Base-by-base conservation (phyloP, 768 basidiomycete genomes). In the Flagelloscypha sp. region DNA sequence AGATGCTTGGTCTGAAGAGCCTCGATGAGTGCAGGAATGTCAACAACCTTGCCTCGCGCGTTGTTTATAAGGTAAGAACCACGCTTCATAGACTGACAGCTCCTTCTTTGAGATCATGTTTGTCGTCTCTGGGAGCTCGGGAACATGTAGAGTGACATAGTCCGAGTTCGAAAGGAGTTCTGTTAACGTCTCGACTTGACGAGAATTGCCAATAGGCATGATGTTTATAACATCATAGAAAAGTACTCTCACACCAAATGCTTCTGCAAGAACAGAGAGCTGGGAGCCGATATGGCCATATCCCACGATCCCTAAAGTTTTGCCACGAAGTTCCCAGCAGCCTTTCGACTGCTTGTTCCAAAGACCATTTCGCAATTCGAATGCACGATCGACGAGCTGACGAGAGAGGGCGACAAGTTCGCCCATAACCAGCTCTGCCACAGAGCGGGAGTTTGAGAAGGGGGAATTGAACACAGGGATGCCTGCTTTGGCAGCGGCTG, bases 311-410 rank as follows among this genome's bases (percentile, higher is more conserved):
- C 95, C 95, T 30, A 99, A 72, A 0, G 90, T 97, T 70, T 99
- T 99, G 46, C 95, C 94, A 28, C 95, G 79, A 45, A 98, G 63
- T 58, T 99, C 95, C 90, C 92, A 99, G 63, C 95, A 99, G 43
- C 80, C 79, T 55, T 95, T 97, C 47, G 90, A 94, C 52, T 97
- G 84, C 63, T 99, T 99, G 72, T 99, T 98, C 95, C 95, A 99
- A 51, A 84, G 59, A 30, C 95, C 95, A 22, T 76, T 69, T 36
- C 77, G 79, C 65, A 99, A 72, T 65, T 99, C 95, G 47, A 69
- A 75, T 16, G 82, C 65, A 37, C 95, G 84, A 60, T 99, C 86
- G 48, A 79, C 79, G 48, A 94, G 76, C 54, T 99, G 95, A 17
- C 95, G 83, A 3, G 94, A 94, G 44, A 99, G 80, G 3, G 84